Conservation (phyloP, 2,329 filamentous ascomycete genomes). For the Aspergillus clavatus region DNA sequence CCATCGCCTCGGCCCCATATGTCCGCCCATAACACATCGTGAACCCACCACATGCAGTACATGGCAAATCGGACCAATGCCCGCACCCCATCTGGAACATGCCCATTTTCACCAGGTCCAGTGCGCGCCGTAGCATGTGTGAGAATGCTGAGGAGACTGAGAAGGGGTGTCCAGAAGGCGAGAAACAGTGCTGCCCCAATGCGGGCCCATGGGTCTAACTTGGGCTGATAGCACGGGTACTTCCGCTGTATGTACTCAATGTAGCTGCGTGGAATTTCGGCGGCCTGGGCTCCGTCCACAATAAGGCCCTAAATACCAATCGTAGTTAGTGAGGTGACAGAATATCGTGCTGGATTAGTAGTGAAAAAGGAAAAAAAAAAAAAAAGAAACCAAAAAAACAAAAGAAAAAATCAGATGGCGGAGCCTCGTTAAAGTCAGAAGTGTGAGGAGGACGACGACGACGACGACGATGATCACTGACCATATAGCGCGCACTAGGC, state of each 20-base stretch:
- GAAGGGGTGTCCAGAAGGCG: slow-evolving; percentile 1
- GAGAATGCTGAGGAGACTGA: slow-evolving; percentile 1
- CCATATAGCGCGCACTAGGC: slow-evolving; percentile 1
- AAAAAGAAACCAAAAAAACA: no score
- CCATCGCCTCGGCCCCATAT: slow-evolving; percentile 1
- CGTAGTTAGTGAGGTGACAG: not conserved
- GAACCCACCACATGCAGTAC: slow-evolving; percentile 2
- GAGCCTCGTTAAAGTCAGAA: no score
- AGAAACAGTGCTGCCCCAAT: slow-evolving; percentile 1
- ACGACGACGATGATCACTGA: no score
- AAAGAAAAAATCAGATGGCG: no score
- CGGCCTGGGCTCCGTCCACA: slow-evolving; percentile 1
- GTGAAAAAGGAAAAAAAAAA: no score
- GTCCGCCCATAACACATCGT: not conserved
- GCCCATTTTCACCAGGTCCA: slow-evolving; percentile 1
- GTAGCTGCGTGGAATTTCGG: not conserved
- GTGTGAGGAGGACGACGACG: no score
- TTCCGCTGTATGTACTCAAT: slow-evolving; percentile 1
- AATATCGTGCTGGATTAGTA: not conserved
- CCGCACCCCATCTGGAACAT: slow-evolving; percentile 1
- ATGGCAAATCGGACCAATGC: slow-evolving; percentile 2
- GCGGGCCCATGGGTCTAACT: not conserved
- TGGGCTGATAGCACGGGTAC: slow-evolving; percentile 1
- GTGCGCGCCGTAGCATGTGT: not conserved
- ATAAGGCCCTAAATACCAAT: not conserved